Base-by-base conservation (phyloP, 2,329 filamentous ascomycete species). In the Didymella segeticola region DNA sequence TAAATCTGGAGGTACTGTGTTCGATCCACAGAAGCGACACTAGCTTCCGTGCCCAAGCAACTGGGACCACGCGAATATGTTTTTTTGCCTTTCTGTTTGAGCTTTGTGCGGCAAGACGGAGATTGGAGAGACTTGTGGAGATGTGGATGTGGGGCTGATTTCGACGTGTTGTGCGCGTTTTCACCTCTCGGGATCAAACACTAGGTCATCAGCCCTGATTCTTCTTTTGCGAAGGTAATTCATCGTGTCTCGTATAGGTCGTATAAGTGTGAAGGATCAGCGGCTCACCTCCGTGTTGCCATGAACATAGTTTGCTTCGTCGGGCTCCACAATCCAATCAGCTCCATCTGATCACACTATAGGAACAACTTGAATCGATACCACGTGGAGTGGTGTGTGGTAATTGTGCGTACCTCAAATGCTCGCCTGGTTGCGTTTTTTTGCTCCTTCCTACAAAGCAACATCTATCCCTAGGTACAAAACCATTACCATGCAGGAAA, bases 1-100 rank as follows among this genome's bases (percentile, higher is more conserved):
- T 49, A 50, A 55, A 55, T 55, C 52, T 55, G 52, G 52, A 55
- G 52, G 52, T 55, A 55, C 52, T 49, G 52, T 50, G 51, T 53
- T 53, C 51, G 51, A 53, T 53, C 51, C 51, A 53, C 51, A 53
- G 51, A 53, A 53, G 51, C 52, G 52, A 55, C 52, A 55, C 33
- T 49, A 50, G 45, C 52, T 55, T 55, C 52, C 41, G 52, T 50
- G 52, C 52, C 41, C 41, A 25, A 12, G 9, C 5, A 19, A 25
- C 23, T 41, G 46, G 46, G 52, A 55, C 42, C 41, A 50, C 46
- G 52, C 45, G 46, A 49, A 47, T 27, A 36, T 11, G 12, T 43
- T 45, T 53, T 55, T 55, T 55, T 54, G 33, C 14, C 23, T 3
- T 37, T 36, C 38, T n/a, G 31, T 17, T 19, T 7, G 25, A 38